Conservation (phyloP, 2,329 filamentous ascomycete genomes). For the Davidsoniella australis region DNA sequence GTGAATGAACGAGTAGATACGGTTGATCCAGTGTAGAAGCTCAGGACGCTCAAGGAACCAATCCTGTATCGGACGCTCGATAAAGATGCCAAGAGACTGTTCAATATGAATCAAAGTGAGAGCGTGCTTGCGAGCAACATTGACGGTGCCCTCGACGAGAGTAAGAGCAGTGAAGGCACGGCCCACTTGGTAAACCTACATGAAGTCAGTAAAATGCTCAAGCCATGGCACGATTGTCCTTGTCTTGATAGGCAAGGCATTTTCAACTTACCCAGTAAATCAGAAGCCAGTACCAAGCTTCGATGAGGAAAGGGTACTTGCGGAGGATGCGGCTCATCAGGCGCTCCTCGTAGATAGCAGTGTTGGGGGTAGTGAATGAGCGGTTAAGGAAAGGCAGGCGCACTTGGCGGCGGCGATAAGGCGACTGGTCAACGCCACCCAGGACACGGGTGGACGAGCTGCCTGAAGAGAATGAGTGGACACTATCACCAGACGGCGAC, state of each 20-base stretch:
- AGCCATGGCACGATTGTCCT: neutral
- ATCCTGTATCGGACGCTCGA: slow-evolving; percentile 44
- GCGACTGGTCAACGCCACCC: slow-evolving; percentile 12
- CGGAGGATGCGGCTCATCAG: slow-evolving; percentile 45
- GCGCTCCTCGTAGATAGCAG: slow-evolving; percentile 38
- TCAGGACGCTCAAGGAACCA: slow-evolving; percentile 32
- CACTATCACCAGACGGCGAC: slow-evolving; percentile 12
- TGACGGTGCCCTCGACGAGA: slow-evolving; percentile 48
- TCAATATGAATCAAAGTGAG: slow-evolving; percentile 52
- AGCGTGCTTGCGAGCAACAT: slow-evolving; percentile 51
- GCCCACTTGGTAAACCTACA: slow-evolving; percentile 55
- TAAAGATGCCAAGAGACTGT: slow-evolving; percentile 44
- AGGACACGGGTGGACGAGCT: slow-evolving; percentile 12
- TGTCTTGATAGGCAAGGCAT: neutral
- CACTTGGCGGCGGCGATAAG: slow-evolving; percentile 13
- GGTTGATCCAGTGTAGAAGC: slow-evolving; percentile 52
- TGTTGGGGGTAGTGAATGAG: slow-evolving; percentile 42
- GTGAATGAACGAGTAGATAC: slow-evolving; percentile 61
- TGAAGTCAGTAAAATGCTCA: slow-evolving; percentile 3
- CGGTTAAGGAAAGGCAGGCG: slow-evolving; percentile 17
- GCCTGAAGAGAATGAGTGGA: slow-evolving; percentile 11
- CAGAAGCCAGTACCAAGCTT: slow-evolving; percentile 62
- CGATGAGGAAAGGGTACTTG: slow-evolving; percentile 54
- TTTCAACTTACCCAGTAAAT: slow-evolving; percentile 53
- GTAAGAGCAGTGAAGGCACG: slow-evolving; percentile 55